Evolutionary conservation across 768 basidiomycete genomes (phyloP), one percentile per base, ranked within the genome.

Genomic region (Leccinum olivaceopallidum): DNA sequence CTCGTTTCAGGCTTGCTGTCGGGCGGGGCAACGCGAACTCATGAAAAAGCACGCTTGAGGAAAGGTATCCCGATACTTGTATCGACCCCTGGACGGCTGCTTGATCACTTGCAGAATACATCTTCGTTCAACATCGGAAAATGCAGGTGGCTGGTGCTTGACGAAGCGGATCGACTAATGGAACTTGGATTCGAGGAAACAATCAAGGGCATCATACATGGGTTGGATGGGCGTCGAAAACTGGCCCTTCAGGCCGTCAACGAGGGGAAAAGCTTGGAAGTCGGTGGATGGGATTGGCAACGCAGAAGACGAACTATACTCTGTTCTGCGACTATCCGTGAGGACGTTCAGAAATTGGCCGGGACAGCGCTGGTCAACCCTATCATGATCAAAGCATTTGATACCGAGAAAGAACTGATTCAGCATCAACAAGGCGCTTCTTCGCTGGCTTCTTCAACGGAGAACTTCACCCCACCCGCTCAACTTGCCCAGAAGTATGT

Each of bases 161-260:
- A 99, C 71, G 97, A 99, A 78, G 95, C 96, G 6, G 97, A 99
- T 75, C 82, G 95, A 47, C 78, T 99, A 55, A 98, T 98, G 95
- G 95, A 98, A 64, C 85, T 98, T 48, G 97, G 97, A 0, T 99
- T 99, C 63, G 95, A 97, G 73, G 95, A 98, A 70, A 93, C 94
- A 0, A 90, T 99, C 67, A 85, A 83, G 58, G 94, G 93, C 1
- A 97, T 98, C 63, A 77, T 98, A 37, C 84, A 88, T 68, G 88
- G 90, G 10, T 74, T 99, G 22, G 94, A 98, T 60, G 94, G 94
- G 0, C 83, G 94, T 55, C 76, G 85, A 55, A 87, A 85, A 63
- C 79, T 95, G 7, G 94, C 92, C 5, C 58, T 72, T 51, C 83
- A 86, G 65, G 92, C 88, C 1, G 78, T 85, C 55, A 76, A 81